Evolutionary conservation across 805 yeast genomes (phyloP), one percentile per base, ranked within the genome.

Genomic region (Henningerozyma blattae): DNA sequence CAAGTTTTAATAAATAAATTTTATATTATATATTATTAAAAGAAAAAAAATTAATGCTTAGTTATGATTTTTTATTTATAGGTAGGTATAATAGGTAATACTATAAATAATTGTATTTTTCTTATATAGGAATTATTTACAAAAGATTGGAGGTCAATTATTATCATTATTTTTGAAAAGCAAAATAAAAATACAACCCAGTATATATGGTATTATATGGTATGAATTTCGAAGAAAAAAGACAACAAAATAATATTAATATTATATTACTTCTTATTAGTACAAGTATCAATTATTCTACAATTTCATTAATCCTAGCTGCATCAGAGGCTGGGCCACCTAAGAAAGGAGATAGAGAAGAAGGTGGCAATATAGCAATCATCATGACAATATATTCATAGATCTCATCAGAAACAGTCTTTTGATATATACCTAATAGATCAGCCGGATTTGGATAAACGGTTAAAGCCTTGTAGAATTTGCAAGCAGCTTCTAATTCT

Each of bases 401-500:
- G 37, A 87, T 77, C 30, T 72, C 76, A 53, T 77, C 79, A 34
- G 91, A 87, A 44, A 89, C 75, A 34, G 87, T 71, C 66, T 81
- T 81, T 66, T 89, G 95, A 64, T 84, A 89, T 49, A 89, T 77
- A 33, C 79, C 80, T 55, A 91, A 69, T 48, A 91, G 74, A 50
- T 85, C 95, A 36, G 93, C 78, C 39, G 98, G 99, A 59, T 81
- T 79, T 41, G 98, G 97, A 60, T 87, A 89, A 33, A 86, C 87
- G 28, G 84, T 73, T 54, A 91, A 68, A 12, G 96, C 97, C 60
- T 84, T 82, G 72, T 91, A 91, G 70, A 86, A 91, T 45, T 78
- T 72, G 46, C 87, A 67, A 26, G 98, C 97, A 30, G 96, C 78
- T 39, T 79, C 84, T 43, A 80, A 61, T 57, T 81, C 84, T 45